Conservation (phyloP, 2,329 filamentous ascomycete species). For the Sclerotinia glacialis region DNA sequence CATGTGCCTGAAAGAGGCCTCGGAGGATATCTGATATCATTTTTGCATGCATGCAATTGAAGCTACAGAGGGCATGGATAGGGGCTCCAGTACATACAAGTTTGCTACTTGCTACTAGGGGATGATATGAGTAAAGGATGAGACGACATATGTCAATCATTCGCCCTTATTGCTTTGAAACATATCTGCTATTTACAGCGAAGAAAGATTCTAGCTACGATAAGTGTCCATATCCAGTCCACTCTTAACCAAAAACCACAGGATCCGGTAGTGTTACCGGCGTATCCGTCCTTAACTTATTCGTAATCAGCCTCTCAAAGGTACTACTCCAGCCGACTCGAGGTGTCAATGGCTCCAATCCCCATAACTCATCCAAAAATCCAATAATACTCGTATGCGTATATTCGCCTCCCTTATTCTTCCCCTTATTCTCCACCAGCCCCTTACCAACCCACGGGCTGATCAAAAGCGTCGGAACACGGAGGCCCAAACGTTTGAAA, state of each 20-base stretch:
- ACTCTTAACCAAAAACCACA: constrained; percentile 24
- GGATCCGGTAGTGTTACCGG: constrained; percentile 31
- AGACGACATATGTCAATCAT: neutral
- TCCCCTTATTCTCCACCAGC: constrained; percentile 42
- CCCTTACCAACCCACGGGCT: constrained; percentile 47
- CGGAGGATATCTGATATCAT: neutral
- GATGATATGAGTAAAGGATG: neutral
- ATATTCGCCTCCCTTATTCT: constrained; percentile 43
- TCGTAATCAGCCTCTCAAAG: constrained; percentile 36
- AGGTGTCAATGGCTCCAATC: constrained; percentile 32
- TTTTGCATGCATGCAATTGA: neutral
- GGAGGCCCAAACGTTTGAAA: constrained; percentile 45
- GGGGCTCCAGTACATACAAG: neutral
- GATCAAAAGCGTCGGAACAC: constrained; percentile 46
- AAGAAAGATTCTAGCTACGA: neutral
- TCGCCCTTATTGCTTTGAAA: neutral
- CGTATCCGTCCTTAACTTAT: constrained; percentile 30
- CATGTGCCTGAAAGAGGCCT: too few relatives aligned
- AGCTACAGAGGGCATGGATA: too few relatives aligned
- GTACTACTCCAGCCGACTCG: constrained; percentile 30
- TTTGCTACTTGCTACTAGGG: neutral
- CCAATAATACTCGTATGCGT: constrained; percentile 46
- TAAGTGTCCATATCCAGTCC: neutral
- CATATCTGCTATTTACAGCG: neutral
- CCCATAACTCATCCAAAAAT: constrained; percentile 46